Evolutionary conservation across 345 rosid species (phyloP), one percentile per base, ranked within the genome.

Genomic region (Microthlaspi erraticum): DNA sequence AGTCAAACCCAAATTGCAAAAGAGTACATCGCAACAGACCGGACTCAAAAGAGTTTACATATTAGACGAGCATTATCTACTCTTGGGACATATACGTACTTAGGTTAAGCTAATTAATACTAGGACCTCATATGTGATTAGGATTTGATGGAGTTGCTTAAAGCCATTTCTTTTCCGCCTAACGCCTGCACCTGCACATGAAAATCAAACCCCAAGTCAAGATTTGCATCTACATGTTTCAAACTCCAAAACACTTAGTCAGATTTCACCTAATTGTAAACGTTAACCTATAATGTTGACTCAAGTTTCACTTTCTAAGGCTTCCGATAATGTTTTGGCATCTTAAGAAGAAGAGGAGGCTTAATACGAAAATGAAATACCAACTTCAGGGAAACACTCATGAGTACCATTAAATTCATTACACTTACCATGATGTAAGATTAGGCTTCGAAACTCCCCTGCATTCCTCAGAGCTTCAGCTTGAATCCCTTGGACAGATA

Each of bases 401-500:
- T n/a, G n/a, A n/a, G n/a, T n/a, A n/a, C n/a, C n/a, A n/a, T n/a
- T n/a, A n/a, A n/a, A n/a, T 49, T 49, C 58, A 64, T 42, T 31
- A 31, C 33, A 38, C 29, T 64, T 49, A 50, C 68, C 51, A 64
- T 48, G 11, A 42, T 48, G 33, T 46, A 45, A 18, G 50, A 14
- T 32, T 11, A 5, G 12, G 41, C 31, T 45, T 18, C 2, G 8
- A 32, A 33, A 31, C 11, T 63, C 19, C 32, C 26, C 11, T 33
- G 68, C 19, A 16, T 44, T 44, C 23, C 36, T 64, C 69, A 64
- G n/a, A 64, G 9, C 57, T 48, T 37, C 36, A 52, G 60, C 51
- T 66, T 52, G 39, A 66, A 66, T 26, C 70, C 70, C 29, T 52
- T 66, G 49, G 70, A 52, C 5, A 51, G 60, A 52, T 51, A 66